Evolutionary conservation across 1,139 yeast species (phyloP), one percentile per base, ranked within the genome.

Genomic region (Kazachstania sp.): DNA sequence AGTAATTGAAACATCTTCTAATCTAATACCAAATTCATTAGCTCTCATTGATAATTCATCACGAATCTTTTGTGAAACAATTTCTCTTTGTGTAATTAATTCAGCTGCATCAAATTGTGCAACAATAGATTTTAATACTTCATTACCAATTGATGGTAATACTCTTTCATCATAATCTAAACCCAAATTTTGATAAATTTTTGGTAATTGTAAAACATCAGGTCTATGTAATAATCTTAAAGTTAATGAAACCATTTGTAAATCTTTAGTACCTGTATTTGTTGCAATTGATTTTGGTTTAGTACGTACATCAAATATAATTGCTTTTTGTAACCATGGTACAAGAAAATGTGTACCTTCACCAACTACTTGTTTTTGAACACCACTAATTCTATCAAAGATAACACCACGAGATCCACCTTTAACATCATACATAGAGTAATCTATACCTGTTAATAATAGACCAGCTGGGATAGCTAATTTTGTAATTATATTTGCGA

Each of bases 61-160:
- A 65, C 95, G 79, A 66, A 94, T 90, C 69, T 86, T 79, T 47
- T 88, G 85, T 36, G 95, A 84, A 4, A 94, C 97, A 46, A 87
- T 81, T 71, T 94, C 98, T 72, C 98, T 79, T 74, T 92, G 97
- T 23, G 97, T 92, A 62, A 92, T 92, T 65, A 92, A 78, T 67
- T 92, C 97, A 20, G 97, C 95, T 31, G 98, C 98, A 67, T 92
- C 97, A 61, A 92, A 92, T 68, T 92, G 98, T 0, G 98, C 98
- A 31, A 92, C 98, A 63, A 88, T 87, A 44, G 95, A 80, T 71
- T 92, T 92, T 65, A 92, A 76, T 34, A 92, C 94, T 71, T 92
- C 98, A 67, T 92, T 92, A 56, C 97, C 96, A 65, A 92, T 90
- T 16, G 97, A 92, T 20, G 98, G 98, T 57, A 92, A 75, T 36